phyloP scores from a whole-genome alignment of 1,284 basidiomycete species.

The Microbotryum scabiosae region DNA sequence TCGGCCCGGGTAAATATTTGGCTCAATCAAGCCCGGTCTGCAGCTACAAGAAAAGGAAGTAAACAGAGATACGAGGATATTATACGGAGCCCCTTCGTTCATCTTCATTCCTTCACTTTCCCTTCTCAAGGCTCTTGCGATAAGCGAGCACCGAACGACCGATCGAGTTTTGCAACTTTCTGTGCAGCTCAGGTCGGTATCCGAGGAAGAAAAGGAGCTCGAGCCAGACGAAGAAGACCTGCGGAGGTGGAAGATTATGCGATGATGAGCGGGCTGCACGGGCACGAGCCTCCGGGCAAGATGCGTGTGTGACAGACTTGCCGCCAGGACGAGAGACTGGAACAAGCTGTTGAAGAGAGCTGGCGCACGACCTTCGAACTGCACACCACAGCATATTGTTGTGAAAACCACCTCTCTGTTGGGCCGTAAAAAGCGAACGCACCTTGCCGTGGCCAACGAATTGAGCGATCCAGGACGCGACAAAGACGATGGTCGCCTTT shows the following conservation, averaged over 20 bases:
- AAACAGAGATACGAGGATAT: neutral
- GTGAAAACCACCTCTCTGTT: too few relatives aligned
- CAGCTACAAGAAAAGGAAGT: neutral
- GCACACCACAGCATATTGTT: neutral
- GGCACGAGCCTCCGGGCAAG: neutral
- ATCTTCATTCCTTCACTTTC: neutral
- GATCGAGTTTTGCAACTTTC: slow-evolving; percentile 28
- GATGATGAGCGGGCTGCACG: slow-evolving; percentile 3
- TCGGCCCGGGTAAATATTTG: too few relatives aligned
- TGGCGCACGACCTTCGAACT: slow-evolving; percentile 37
- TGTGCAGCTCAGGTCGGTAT: slow-evolving; percentile 32
- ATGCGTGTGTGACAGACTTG: neutral
- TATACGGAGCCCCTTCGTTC: neutral
- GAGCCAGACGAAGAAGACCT: slow-evolving; percentile 36
- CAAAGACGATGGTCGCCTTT: slow-evolving; percentile 21
- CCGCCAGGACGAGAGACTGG: slow-evolving; percentile 34
- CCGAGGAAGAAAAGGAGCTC: slow-evolving; percentile 35
- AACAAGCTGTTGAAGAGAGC: slow-evolving; percentile 35
- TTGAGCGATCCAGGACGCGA: slow-evolving; percentile 34
- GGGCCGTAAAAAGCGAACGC: too few relatives aligned
- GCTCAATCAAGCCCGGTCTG: too few relatives aligned
- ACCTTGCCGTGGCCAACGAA: slow-evolving; percentile 32
- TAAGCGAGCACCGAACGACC: slow-evolving; percentile 18
- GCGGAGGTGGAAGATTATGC: neutral
- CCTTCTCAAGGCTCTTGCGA: slow-evolving; percentile 10